phyloP scores from a whole-genome alignment of 495 filamentous ascomycete genomes.

The Letharia columbiana region DNA sequence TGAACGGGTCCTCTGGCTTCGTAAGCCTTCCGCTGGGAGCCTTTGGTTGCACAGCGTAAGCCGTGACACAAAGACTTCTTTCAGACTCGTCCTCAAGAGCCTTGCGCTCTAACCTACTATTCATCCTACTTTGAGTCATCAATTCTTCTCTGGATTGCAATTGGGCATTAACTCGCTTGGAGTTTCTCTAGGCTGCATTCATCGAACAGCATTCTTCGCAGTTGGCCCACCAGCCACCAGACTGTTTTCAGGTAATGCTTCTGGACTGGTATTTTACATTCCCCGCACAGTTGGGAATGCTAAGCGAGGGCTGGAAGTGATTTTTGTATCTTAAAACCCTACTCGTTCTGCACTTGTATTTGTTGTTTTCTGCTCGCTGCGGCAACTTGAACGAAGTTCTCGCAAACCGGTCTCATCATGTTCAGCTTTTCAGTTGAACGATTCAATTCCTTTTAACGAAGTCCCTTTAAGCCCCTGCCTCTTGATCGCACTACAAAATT shows the following conservation, averaged over 20 bases:
- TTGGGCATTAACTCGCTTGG: constrained; percentile 1
- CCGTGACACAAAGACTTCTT: background rate
- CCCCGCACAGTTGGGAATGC: constrained; percentile 10
- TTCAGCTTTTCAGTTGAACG: background rate
- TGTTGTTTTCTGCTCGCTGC: constrained; percentile 9
- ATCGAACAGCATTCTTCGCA: background rate
- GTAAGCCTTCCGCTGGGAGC: background rate
- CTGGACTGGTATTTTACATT: constrained; percentile 5
- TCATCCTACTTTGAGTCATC: too few species aligned
- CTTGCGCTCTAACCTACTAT: background rate
- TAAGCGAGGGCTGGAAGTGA: constrained; percentile 8
- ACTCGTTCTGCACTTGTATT: constrained; percentile 10
- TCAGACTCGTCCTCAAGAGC: background rate
- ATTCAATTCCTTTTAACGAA: background rate
- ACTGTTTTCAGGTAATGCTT: constrained; percentile 5
- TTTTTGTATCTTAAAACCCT: constrained; percentile 4
- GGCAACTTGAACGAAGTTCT: background rate
- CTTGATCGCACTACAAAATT: background rate
- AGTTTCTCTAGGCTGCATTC: constrained; percentile 7
- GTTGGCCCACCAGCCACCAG: constrained; percentile 3
- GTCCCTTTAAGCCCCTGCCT: background rate
- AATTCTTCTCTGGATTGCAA: background rate
- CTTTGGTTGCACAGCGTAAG: background rate
- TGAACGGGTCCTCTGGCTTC: background rate
- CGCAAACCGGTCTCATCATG: constrained; percentile 1